Percentiles rank a stretch among this genome's conserved stretches.
phyloP scores from a whole-genome alignment of 179 eudicot species.

The Patellifolia procumbens region DNA sequence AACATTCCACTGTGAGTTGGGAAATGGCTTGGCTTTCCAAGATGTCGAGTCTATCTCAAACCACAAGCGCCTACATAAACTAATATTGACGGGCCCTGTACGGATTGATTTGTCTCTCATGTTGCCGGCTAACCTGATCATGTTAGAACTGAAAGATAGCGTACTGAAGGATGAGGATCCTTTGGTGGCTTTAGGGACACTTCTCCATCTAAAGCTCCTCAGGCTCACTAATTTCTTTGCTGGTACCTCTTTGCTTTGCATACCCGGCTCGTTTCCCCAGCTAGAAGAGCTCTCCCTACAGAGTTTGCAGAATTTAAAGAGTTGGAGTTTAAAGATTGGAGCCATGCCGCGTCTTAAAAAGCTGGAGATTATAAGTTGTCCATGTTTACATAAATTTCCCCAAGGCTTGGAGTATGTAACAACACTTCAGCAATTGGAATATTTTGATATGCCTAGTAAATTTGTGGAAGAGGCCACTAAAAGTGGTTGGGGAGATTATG shows the following conservation, averaged over 20 bases:
- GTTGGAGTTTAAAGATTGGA: conserved; percentile 31
- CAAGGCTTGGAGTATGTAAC: neutral
- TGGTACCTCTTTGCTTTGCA: conserved; percentile 7
- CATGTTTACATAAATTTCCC: neutral
- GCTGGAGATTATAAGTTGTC: neutral
- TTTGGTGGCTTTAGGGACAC: conserved; percentile 23
- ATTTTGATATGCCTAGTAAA: neutral
- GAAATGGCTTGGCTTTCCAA: conserved; percentile 4
- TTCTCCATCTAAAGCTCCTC: conserved; percentile 24
- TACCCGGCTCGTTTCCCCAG: conserved; percentile 23
- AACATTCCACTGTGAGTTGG: conserved; percentile 15
- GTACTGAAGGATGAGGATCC: conserved; percentile 8
- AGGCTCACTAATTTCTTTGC: neutral
- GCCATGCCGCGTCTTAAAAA: conserved; percentile 1
- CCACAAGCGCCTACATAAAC: conserved; percentile 22
- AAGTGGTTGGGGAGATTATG: neutral
- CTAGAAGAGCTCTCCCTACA: conserved; percentile 11
- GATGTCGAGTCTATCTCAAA: conserved; percentile 18
- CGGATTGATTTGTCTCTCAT: neutral
- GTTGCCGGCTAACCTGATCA: conserved; percentile 27
- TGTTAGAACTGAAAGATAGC: conserved; percentile 18
- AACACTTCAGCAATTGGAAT: neutral
- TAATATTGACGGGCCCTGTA: conserved; percentile 13
- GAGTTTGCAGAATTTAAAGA: conserved; percentile 9
- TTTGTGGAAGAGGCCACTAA: neutral